These are phyloP conservation scores for Vitis riparia DNA, from an alignment of 164 flowering plant species.

Conservation along the genomic window DNA sequence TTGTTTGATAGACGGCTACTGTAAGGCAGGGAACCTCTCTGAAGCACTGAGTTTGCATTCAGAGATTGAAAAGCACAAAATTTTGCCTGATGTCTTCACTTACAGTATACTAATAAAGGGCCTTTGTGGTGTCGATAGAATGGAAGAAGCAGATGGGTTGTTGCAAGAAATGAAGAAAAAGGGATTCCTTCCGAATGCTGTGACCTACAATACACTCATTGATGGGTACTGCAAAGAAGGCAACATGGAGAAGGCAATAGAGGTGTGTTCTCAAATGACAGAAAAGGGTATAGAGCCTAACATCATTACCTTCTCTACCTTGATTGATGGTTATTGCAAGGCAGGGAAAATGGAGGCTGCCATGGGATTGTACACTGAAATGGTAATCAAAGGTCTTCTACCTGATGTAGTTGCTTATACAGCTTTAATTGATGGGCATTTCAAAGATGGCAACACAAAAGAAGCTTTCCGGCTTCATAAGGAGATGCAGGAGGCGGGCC, in stretches of 20 bases:
- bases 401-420: slow-evolving; percentile 76
- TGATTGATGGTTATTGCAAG: slow-evolving; percentile 71
- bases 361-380: slow-evolving; percentile 64
- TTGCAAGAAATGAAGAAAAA: slow-evolving; percentile 43
- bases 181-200: slow-evolving; percentile 40
- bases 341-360: slow-evolving; percentile 55
- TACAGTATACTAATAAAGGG: slow-evolving; percentile 68
- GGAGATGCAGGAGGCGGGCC: slow-evolving; percentile 55
- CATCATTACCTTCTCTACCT: slow-evolving; percentile 55
- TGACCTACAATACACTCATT: slow-evolving; percentile 63
- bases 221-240: slow-evolving; percentile 65
- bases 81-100: slow-evolving; percentile 58
- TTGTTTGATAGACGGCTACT: slow-evolving; percentile 58
- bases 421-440: slow-evolving; percentile 65
- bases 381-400: slow-evolving; percentile 63
- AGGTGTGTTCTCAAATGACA: slow-evolving; percentile 60
- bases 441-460: slow-evolving; percentile 48
- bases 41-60: slow-evolving; percentile 40
- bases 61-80: slow-evolving; percentile 44
- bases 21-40: slow-evolving; percentile 32
- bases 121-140: slow-evolving; percentile 39
- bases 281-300: slow-evolving; percentile 60
- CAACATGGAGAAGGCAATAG: slow-evolving; percentile 55
- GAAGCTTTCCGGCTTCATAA: slow-evolving; percentile 53
- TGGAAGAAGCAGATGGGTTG: slow-evolving; percentile 46